Percentiles rank a stretch among this genome's conserved stretches.
Evolutionary conservation across 108 stramenopile genomes (phyloP).

Genomic region (Fragilariopsis cylindrus): DNA sequence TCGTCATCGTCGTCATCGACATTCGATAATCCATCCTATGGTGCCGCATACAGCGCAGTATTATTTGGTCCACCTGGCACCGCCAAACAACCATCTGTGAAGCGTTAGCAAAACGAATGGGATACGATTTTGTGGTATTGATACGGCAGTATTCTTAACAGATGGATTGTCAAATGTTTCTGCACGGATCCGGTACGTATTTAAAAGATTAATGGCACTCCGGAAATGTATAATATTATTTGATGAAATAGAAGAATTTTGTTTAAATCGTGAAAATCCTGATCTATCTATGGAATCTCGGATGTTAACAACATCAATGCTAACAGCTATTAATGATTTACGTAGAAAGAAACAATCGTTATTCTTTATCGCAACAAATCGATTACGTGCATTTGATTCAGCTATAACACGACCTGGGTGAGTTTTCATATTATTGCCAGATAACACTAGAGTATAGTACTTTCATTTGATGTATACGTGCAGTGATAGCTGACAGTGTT

Average conservation of each 20-base stretch:
- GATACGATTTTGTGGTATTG: conserved; percentile 76
- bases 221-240: conserved; percentile 69
- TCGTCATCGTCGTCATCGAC: too few relatives aligned
- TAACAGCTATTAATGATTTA: conserved; percentile 79
- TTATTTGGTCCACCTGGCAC: conserved; percentile 78
- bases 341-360: conserved; percentile 60
- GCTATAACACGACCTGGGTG: conserved; percentile 71
- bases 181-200: conserved; percentile 74
- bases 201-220: conserved; percentile 54
- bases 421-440: too few relatives aligned
- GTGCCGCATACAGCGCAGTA: conserved; percentile 60
- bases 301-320: conserved; percentile 82
- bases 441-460: too few relatives aligned
- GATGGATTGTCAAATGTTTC: conserved; percentile 76
- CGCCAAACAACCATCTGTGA: conserved; percentile 63
- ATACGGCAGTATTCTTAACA: conserved; percentile 65
- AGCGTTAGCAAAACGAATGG: conserved; percentile 59
- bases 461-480: too few relatives aligned
- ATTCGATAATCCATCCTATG: conserved; percentile 41
- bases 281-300: conserved; percentile 70
- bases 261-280: conserved; percentile 62
- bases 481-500: too few relatives aligned
- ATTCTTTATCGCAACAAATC: conserved; percentile 83
- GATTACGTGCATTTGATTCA: conserved; percentile 70
- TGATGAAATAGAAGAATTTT: conserved; percentile 88